Conservation (phyloP, 2,329 filamentous ascomycete species). For the Chaetomiaceae sp. region DNA sequence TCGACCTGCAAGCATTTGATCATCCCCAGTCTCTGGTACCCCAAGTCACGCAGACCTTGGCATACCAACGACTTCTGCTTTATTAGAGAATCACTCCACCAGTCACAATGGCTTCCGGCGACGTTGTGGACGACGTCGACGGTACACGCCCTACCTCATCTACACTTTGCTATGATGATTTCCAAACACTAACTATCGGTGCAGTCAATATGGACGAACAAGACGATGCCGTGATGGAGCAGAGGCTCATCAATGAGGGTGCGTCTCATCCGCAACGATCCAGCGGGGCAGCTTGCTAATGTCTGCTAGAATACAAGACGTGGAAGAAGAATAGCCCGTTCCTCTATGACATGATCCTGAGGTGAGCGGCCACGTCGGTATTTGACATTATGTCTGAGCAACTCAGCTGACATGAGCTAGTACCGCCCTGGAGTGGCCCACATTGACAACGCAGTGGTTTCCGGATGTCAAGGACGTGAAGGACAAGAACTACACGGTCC, state of each 20-base stretch:
- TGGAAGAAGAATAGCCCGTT: slow-evolving; percentile 99
- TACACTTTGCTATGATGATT: neutral
- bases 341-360: slow-evolving; percentile 95
- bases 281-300: slow-evolving; percentile 1
- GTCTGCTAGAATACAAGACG: slow-evolving; percentile 81
- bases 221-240: slow-evolving; percentile 65
- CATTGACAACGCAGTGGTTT: slow-evolving; percentile 95
- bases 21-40: neutral
- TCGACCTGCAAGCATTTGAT: neutral
- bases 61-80: too few relatives aligned
- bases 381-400: neutral
- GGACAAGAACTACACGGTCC: slow-evolving; percentile 79
- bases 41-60: too few relatives aligned
- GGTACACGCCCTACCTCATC: slow-evolving; percentile 29
- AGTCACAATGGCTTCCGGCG: slow-evolving; percentile 40
- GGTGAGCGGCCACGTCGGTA: slow-evolving; percentile 41
- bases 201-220: slow-evolving; percentile 52
- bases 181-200: slow-evolving; percentile 18
- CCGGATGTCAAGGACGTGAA: slow-evolving; percentile 86
- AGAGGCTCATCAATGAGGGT: slow-evolving; percentile 94
- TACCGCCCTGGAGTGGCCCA: slow-evolving; percentile 94
- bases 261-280: slow-evolving; percentile 15
- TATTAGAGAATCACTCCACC: neutral
- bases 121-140: slow-evolving; percentile 45
- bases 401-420: slow-evolving; percentile 34